Conservation (phyloP, 1,284 basidiomycete species). For the Ceratobasidium sp. region DNA sequence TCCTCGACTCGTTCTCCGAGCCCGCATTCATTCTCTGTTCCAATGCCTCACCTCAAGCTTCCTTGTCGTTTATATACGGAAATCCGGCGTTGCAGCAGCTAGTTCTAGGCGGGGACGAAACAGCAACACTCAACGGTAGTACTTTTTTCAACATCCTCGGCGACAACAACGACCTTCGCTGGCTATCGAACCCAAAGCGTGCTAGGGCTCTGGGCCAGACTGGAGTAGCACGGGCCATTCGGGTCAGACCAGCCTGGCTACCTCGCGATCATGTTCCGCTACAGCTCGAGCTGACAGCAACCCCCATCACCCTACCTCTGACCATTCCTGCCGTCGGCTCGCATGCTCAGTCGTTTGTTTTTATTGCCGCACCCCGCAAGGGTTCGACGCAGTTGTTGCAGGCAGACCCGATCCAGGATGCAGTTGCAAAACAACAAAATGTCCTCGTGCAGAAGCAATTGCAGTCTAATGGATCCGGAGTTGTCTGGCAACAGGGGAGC, state of each 20-base stretch:
- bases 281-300: not conserved
- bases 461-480: not conserved
- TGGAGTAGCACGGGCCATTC: not conserved
- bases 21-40: conserved; percentile 18
- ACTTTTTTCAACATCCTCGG: conserved; percentile 11
- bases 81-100: not conserved
- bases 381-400: not conserved
- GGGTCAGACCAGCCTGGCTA: not conserved
- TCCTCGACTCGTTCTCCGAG: conserved; percentile 4
- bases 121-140: not conserved
- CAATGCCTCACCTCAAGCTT: not conserved
- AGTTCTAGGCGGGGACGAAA: not conserved
- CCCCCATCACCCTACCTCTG: not conserved
- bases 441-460: too few relatives aligned
- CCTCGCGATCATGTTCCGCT: conserved; percentile 3
- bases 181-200: not conserved
- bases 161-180: not conserved
- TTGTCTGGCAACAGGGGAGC: not conserved
- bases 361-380: not conserved
- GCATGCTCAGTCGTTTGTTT: not conserved
- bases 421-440: not conserved
- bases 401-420: not conserved
- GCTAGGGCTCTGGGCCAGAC: not conserved
- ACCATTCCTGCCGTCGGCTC: conserved; percentile 6
- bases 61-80: not conserved